Base-by-base conservation (phyloP, 2,329 filamentous ascomycete species). In the Drechslerella coelobrocha region DNA sequence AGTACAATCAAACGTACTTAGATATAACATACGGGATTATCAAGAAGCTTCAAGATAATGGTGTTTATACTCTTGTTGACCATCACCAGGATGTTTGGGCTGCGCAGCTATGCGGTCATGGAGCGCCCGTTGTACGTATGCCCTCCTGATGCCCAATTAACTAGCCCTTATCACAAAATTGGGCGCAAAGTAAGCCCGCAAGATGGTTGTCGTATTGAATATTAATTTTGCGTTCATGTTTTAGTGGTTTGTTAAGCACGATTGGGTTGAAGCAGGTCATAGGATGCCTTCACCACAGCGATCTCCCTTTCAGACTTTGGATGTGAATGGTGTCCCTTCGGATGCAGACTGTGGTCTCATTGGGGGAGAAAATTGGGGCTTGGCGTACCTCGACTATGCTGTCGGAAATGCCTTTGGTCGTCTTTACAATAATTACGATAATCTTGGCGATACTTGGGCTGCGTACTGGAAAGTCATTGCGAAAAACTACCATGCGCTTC, bases 51-150 rank as follows among this genome's bases (percentile, higher is more conserved):
- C 48, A 72, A 31, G 55, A 66, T 6, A 66, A 72, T 56, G 68
- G 68, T 6, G 66, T 72, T 12, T 72, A 72, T 24, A 72, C 68
- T 1, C 52, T 72, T 45, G 52, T 72, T 4, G 68, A 72, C 21
- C 68, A 72, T 6, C 68, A 72, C 21, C 68, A 72, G 31, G 68
- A 72, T 34, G 68, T 72, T 24, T 72, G 68, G 68, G 55, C 61
- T 9, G 54, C 68, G 17, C 68, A 72, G 23, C 59, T 60, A 7
- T 72, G 68, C 31, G 68, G 68, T 5, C 68, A 72, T 17, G 68
- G 68, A 12, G 68, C 68, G 14, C 68, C 68, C 21, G 14, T 56
- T 5, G 68, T 72, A 54, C 51, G 61, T 39, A 8, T 12, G n/a
- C 29, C 50, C 9, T 9, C 27, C 31, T 3, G 5, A 6, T 6